These are phyloP conservation scores for Citropsis articulata DNA, from an alignment of 345 rosid genomes.

Conservation along the genomic window DNA sequence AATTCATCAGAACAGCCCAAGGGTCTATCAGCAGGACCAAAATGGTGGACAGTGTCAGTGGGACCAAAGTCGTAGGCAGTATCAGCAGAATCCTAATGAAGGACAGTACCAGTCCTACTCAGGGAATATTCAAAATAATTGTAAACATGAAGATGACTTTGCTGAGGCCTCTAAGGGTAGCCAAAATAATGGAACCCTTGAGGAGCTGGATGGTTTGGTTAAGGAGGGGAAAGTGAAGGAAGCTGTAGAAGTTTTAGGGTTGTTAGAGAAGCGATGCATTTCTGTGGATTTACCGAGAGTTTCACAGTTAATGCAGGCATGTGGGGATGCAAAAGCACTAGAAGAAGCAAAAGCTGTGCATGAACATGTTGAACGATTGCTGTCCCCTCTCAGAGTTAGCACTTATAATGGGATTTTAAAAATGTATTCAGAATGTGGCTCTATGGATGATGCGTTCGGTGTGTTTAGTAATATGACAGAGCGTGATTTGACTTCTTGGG, in stretches of 20 bases:
- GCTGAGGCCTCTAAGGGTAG: slow-evolving; percentile 22
- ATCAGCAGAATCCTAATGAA: slow-evolving; percentile 9
- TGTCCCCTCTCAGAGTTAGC: slow-evolving; percentile 36
- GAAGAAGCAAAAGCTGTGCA: slow-evolving; percentile 65
- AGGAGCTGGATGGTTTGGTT: slow-evolving; percentile 56
- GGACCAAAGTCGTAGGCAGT: slow-evolving; percentile 2
- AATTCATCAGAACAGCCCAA: slow-evolving; percentile 9
- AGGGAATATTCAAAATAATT: background rate
- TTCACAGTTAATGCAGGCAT: slow-evolving; percentile 47
- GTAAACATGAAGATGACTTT: slow-evolving; percentile 18
- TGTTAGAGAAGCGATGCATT: slow-evolving; percentile 37
- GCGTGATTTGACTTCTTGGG: slow-evolving; percentile 60
- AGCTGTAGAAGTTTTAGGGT: slow-evolving; percentile 44
- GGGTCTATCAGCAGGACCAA: slow-evolving; percentile 2
- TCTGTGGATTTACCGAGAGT: slow-evolving; percentile 46
- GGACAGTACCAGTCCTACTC: slow-evolving; percentile 16
- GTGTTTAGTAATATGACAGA: slow-evolving; percentile 55
- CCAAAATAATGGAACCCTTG: slow-evolving; percentile 18
- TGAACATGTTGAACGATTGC: slow-evolving; percentile 33
- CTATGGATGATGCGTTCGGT: slow-evolving; percentile 41
- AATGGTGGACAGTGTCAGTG: slow-evolving; percentile 14
- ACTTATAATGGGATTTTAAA: slow-evolving; percentile 48
- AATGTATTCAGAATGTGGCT: slow-evolving; percentile 67
- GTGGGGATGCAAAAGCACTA: slow-evolving; percentile 59
- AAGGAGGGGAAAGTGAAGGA: slow-evolving; percentile 56